Evolutionary conservation across 169 alveolate species (phyloP), one percentile per base, ranked within the genome.

Genomic region (Nephromyces sp.): DNA sequence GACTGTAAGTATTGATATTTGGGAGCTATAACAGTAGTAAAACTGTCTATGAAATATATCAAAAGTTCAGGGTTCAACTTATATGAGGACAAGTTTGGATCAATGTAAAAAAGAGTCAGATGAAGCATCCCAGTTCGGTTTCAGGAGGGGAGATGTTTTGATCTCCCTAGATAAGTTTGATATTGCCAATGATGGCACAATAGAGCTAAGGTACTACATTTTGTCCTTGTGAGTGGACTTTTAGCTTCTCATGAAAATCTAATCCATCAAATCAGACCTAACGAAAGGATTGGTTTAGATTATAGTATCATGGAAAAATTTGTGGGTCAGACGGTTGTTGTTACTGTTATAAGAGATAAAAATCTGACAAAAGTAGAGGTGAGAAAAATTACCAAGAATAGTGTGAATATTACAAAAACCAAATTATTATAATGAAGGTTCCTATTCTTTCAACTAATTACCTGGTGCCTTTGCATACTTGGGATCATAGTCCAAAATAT

Each of bases 111-210:
- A n/a, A n/a, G n/a, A n/a, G n/a, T n/a, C n/a, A n/a, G n/a, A n/a
- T n/a, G n/a, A n/a, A n/a, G n/a, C n/a, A n/a, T n/a, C n/a, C n/a
- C n/a, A n/a, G n/a, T n/a, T 74, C 43, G 87, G 71, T 15, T 75
- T 51, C 31, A 28, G 27, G 15, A 73, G 68, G 27, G 70, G 79
- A 6, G 93, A 87, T 30, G 90, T 88, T 21, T 71, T 87, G 6
- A 35, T 87, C 43, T 74, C 85, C 0, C 66, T 87, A 6, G 89
- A 87, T 24, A 86, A 78, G 52, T 77, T 80, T 74, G 51, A 86
- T n/a, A 70, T 89, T 15, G 93, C 90, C 2, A 88, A 82, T 74
- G 94, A 89, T 63, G 94, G 94, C 1, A 89, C 94, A 0, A 83
- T 84, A 2, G 74, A 77, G 28, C 76, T 89, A 32, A 52, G 93